Evolutionary conservation across 176 grass and related monocot genomes (phyloP).

Genomic region (Puya raimondii): DNA sequence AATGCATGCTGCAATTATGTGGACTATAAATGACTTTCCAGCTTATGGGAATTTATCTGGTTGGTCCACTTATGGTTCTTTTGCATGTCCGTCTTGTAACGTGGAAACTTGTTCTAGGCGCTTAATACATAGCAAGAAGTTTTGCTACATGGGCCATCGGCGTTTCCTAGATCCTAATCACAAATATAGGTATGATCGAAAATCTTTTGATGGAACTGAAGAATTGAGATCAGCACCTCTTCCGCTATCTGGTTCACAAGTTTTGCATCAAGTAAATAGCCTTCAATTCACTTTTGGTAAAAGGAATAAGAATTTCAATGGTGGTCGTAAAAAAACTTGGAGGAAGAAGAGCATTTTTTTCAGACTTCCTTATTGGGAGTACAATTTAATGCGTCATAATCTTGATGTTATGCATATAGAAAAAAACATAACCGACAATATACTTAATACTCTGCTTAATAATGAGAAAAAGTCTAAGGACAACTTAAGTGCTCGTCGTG

Average conservation of each 20-base stretch:
- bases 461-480: slow-evolving; percentile 13
- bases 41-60: slow-evolving; percentile 1
- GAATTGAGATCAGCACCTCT: neutral
- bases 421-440: neutral
- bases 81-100: slow-evolving; percentile 12
- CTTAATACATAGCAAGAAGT: neutral
- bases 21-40: slow-evolving; percentile 10
- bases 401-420: no score
- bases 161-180: neutral
- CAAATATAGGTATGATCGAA: neutral
- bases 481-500: slow-evolving; percentile 14
- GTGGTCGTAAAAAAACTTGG: neutral
- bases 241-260: neutral
- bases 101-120: slow-evolving; percentile 1
- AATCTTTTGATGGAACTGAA: slow-evolving; percentile 2
- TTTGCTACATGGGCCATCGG: slow-evolving; percentile 16
- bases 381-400: no score
- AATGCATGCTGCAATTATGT: slow-evolving; percentile 6
- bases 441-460: neutral
- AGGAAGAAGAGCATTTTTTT: neutral
- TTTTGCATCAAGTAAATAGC: neutral
- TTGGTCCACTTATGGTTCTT: slow-evolving; percentile 4
- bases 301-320: neutral
- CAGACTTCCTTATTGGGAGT: no score
- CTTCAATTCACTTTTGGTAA: neutral